A percentile compares a stretch with the other conserved stretches of the same genome.
These are phyloP conservation scores for Gossypium stocksii DNA, from an alignment of 345 rosid species.

Conservation along the genomic window DNA sequence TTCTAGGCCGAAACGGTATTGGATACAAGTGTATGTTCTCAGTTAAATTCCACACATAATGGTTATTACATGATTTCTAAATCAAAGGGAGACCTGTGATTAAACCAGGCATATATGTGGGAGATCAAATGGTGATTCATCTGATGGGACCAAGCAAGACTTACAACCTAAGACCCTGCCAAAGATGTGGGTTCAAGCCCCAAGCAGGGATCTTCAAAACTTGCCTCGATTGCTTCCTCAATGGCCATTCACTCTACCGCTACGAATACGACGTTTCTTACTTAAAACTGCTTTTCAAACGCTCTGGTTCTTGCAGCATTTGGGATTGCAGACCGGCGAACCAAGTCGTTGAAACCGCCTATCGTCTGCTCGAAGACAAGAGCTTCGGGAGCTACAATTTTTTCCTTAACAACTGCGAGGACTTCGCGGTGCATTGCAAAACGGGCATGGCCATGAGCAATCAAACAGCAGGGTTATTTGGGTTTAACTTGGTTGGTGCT, in stretches of 20 bases:
- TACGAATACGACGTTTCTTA: not conserved
- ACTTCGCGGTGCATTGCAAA: not conserved
- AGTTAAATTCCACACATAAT: too few relatives aligned
- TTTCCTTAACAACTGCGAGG: not conserved
- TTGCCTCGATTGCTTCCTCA: constrained; percentile 11
- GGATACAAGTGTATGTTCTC: too few relatives aligned
- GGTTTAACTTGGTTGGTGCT: not conserved
- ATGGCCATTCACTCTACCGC: not conserved
- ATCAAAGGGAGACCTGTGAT: not conserved
- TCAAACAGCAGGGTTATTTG: not conserved
- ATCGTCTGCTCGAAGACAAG: not conserved
- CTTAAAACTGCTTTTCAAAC: not conserved
- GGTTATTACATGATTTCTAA: not conserved
- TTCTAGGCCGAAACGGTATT: too few relatives aligned
- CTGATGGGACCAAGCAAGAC: not conserved
- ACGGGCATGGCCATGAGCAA: not conserved
- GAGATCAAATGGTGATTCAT: not conserved
- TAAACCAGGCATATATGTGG: constrained; percentile 3
- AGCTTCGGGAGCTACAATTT: constrained; percentile 3
- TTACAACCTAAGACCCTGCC: not conserved
- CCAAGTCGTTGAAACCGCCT: not conserved
- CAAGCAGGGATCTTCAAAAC: not conserved
- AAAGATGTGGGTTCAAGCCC: not conserved
- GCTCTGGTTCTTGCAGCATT: not conserved
- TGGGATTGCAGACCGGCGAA: not conserved